phyloP scores from a whole-genome alignment of 352 stramenopile species.

The Phytophthora sansomeana region DNA sequence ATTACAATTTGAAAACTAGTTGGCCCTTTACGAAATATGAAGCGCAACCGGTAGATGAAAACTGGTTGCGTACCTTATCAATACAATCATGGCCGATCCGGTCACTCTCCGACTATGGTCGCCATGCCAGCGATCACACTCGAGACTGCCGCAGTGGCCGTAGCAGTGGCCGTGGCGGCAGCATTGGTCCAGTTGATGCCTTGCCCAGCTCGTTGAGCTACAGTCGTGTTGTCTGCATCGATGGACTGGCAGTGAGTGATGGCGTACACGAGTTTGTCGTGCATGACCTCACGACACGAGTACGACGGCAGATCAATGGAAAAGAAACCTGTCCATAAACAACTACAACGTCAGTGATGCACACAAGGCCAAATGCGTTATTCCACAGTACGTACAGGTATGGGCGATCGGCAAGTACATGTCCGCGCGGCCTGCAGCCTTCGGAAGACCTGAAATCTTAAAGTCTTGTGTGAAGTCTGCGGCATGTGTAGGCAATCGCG shows the following conservation, averaged over 20 bases:
- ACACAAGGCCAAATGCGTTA: not conserved
- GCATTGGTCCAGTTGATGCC: conserved; percentile 86
- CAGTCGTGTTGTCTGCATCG: conserved; percentile 89
- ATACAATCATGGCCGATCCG: not conserved
- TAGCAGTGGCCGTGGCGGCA: conserved; percentile 40
- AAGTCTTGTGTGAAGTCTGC: conserved; percentile 92
- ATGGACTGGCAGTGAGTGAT: conserved; percentile 91
- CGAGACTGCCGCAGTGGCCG: conserved; percentile 63
- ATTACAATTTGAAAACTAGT: too few species aligned
- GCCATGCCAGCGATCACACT: conserved; percentile 68
- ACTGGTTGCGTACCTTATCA: not conserved
- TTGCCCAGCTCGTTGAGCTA: conserved; percentile 87
- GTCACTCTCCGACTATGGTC: conserved; percentile 34
- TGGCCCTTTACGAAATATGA: conserved; percentile 20
- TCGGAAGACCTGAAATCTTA: conserved; percentile 89
- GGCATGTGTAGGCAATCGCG: conserved; percentile 89
- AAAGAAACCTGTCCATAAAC: conserved; percentile 71
- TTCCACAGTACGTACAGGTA: conserved; percentile 62
- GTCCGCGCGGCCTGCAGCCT: conserved; percentile 74
- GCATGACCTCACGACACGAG: conserved; percentile 78
- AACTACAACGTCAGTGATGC: conserved; percentile 9
- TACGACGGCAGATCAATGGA: conserved; percentile 89
- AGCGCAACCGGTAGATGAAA: not conserved
- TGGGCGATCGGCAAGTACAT: conserved; percentile 89
- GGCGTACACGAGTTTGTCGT: conserved; percentile 87